Evolutionary conservation across 768 basidiomycete genomes (phyloP).

Genomic region (Termitomyces sp.): DNA sequence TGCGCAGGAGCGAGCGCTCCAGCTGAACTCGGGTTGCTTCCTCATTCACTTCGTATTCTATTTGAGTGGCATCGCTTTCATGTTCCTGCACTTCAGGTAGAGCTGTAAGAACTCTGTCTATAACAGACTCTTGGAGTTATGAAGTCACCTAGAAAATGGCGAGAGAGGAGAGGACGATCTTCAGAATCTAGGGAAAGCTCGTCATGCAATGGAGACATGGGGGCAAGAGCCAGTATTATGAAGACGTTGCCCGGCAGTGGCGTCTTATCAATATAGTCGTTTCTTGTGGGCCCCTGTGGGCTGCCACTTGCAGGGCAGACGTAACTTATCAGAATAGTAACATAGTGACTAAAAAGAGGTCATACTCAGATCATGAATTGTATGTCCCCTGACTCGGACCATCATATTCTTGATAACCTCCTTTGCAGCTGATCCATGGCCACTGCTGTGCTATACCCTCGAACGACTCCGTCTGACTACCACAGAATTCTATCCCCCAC

Average conservation of each 20-base stretch:
- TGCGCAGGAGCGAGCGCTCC: slow-evolving; percentile 50
- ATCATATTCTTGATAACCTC: not conserved
- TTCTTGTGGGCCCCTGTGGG: too few species aligned
- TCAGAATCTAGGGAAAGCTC: slow-evolving; percentile 1
- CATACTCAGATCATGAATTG: not conserved
- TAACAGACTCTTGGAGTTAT: not conserved
- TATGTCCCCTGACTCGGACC: not conserved
- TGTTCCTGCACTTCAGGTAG: not conserved
- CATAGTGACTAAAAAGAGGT: too few species aligned
- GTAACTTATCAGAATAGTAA: too few species aligned
- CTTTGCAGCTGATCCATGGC: slow-evolving; percentile 20
- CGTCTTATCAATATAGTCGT: too few species aligned
- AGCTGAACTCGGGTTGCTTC: slow-evolving; percentile 39
- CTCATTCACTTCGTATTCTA: slow-evolving; percentile 29
- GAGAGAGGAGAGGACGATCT: slow-evolving; percentile 12
- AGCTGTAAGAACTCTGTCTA: not conserved
- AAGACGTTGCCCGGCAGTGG: not conserved
- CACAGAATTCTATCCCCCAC: slow-evolving; percentile 62
- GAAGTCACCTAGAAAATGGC: not conserved
- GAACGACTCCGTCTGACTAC: slow-evolving; percentile 51
- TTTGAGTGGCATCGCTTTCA: not conserved
- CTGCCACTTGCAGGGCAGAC: too few species aligned
- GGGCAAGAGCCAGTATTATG: not conserved
- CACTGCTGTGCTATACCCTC: slow-evolving; percentile 38
- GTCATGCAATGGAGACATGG: slow-evolving; percentile 1